Base-by-base conservation (phyloP, 768 basidiomycete species). In the Naematelia aurantialba region DNA sequence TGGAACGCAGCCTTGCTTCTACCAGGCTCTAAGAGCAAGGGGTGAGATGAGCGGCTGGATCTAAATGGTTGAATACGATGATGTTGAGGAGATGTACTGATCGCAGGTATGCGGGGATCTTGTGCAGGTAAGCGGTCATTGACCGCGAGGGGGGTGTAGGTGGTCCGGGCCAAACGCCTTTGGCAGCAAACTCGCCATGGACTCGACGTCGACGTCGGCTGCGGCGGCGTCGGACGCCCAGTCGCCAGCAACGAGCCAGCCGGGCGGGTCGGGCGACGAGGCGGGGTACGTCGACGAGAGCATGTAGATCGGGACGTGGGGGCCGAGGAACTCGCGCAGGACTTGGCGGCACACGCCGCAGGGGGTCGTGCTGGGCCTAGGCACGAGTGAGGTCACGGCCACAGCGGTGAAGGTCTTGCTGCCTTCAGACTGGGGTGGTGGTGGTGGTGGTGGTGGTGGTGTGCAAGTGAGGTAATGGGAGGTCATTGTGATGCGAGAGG, bases 331-430 rank as follows among this genome's bases (percentile, higher is more conserved):
- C 60, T 77, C 76, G 21, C 76, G 69, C 21, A 77, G 63, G 55
- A 96, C 83, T 74, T 97, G 93, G 5, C 94, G 87, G 68, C 93
- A 99, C 48, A 93, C 85, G 1, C 94, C 94, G 75, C 96, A 98
- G 0, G 94, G 94, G 1, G 91, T 87, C 48, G 88, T 79, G 0
- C 85, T 59, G 1, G 78, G 73, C 0, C 80, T 72, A 0, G 82
- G 68, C 1, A 93, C 85, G 63, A 69, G 21, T 26, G 42, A 19
- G 14, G 67, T 56, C 5, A 63, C 58, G 14, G 49, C 52, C 25
- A 47, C 30, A 10, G 62, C 63, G 31, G 56, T 25, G 42, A 68
- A 51, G 24, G 34, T 12, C 17, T 42, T 42, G 10, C 52, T n/a
- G 5, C 56, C 56, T 30, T 42, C 45, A 5, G 60, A 57, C 44